Percentiles rank a stretch among this genome's conserved stretches.
phyloP scores from a whole-genome alignment of 2,329 filamentous ascomycete genomes.

The Fonsecaea multimorphosa region DNA sequence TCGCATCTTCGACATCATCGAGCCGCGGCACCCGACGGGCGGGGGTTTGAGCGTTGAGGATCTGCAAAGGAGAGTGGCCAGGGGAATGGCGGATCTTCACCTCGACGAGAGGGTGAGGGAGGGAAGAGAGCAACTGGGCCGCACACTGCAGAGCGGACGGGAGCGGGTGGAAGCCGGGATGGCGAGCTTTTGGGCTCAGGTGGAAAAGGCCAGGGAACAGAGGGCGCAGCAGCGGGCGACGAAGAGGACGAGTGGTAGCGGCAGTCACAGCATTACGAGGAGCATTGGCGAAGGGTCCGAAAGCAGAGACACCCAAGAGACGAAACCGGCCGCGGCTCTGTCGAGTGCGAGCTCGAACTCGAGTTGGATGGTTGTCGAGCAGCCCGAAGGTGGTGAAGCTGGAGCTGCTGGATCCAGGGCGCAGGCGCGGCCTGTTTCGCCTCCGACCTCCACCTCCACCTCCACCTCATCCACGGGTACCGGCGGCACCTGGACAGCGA shows the following conservation, averaged over 20 bases:
- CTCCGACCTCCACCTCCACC: conserved; percentile 19
- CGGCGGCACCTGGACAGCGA: conserved; percentile 6
- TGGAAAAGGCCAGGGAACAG: conserved; percentile 31
- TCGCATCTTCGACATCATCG: conserved; percentile 91
- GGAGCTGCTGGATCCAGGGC: conserved; percentile 37
- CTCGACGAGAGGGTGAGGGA: conserved; percentile 87
- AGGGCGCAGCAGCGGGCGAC: conserved; percentile 15
- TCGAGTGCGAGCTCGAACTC: conserved; percentile 9
- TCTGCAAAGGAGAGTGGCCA: conserved; percentile 83
- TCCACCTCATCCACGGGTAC: conserved; percentile 26
- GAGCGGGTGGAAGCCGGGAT: conserved; percentile 63
- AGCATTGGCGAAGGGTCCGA: conserved; percentile 13
- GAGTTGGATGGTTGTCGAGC: conserved; percentile 10
- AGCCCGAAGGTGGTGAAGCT: neutral
- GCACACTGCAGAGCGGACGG: conserved; percentile 82
- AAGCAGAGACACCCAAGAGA: conserved; percentile 28
- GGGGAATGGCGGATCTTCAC: conserved; percentile 92
- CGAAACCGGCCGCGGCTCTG: neutral
- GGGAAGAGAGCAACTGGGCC: conserved; percentile 82
- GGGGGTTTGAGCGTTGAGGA: conserved; percentile 93
- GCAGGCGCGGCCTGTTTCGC: conserved; percentile 28
- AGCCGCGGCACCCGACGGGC: conserved; percentile 90
- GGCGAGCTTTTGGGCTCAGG: conserved; percentile 35
- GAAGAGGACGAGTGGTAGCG: conserved; percentile 10
- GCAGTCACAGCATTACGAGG: conserved; percentile 6